Conservation (phyloP, 148 eudicot species). For the Hydrangea macrophylla region DNA sequence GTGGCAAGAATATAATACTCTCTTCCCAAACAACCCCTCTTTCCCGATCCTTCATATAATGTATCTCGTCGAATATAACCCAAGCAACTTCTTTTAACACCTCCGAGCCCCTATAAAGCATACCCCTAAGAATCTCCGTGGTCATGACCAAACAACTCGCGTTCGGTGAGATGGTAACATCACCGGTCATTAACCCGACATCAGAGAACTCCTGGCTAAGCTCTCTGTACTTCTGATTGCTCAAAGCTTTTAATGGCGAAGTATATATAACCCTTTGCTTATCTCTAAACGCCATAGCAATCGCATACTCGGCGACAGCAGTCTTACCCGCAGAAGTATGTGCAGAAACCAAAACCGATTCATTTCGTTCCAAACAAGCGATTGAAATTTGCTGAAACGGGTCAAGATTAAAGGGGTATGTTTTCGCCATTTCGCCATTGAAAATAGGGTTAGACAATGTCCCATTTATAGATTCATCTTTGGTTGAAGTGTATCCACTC, state of each 20-base stretch:
- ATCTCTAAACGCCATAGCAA: conserved; percentile 86
- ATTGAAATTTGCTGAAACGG: conserved; percentile 83
- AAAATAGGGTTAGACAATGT: conserved; percentile 63
- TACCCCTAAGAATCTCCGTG: conserved; percentile 92
- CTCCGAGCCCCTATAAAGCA: conserved; percentile 93
- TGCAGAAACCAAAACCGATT: conserved; percentile 85
- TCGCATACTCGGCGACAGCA: conserved; percentile 95
- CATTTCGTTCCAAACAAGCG: conserved; percentile 81
- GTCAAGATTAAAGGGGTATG: conserved; percentile 69
- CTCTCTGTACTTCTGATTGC: conserved; percentile 92
- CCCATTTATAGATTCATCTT: conserved; percentile 56
- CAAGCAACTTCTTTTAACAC: conserved; percentile 92
- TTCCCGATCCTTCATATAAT: conserved; percentile 97
- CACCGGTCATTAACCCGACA: conserved; percentile 97
- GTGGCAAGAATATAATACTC: conserved; percentile 85
- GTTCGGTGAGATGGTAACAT: conserved; percentile 79
- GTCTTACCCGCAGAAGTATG: conserved; percentile 97
- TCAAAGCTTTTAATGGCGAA: conserved; percentile 83
- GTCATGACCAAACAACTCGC: conserved; percentile 99
- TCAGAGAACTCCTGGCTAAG: conserved; percentile 79
- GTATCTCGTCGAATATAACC: conserved; percentile 98
- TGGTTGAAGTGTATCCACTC: conserved; percentile 34
- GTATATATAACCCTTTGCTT: conserved; percentile 90
- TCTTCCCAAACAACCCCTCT: conserved; percentile 99
- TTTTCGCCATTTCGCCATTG: conserved; percentile 64